Evolutionary conservation across 306 rosid species (phyloP), one percentile per base, ranked within the genome.

Genomic region (Dalbergia cochinchinensis): DNA sequence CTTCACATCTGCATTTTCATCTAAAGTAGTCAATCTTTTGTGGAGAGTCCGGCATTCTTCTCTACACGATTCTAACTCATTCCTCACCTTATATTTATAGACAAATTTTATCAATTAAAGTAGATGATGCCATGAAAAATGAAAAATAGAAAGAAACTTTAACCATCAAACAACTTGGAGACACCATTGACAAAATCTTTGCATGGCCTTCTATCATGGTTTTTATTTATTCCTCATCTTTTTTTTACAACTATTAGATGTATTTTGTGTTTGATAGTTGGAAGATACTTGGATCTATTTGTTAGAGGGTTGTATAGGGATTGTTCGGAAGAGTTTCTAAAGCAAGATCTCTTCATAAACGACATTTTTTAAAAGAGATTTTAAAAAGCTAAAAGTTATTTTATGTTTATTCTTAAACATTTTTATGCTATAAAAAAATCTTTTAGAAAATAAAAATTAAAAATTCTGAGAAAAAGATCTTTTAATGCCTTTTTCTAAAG

Each of bases 41-140:
- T 7, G 73, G 55, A 87, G 90, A 15, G 45, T 67, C 78, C 64
- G 71, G 79, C 94, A 88, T 68, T 94, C 93, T 83, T 88, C 91
- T 73, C 78, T 84, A 80, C 72, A 77, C 26, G 89, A 88, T 62
- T 90, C 92, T 86, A 92, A 80, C 41, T 85, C 90, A 81, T 81
- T 85, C 83, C 83, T 88, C 76, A 89, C 91, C 98, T 94, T 31
- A 54, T 71, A 85, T 65, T 73, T 42, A 68, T 69, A 75, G 18
- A 71, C 66, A 68, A 63, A 54, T 59, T 51, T 22, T 69, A 72
- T 77, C 67, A 53, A 42, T 71, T 79, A 31, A 78, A 75, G 58
- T 35, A 81, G 64, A 64, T 51, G 54, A 65, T 77, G 31, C 4
- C 35, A 61, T 20, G 65, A 60, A 26, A 58, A 65, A 61, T 20